Percentiles rank a stretch among this genome's conserved stretches.
Evolutionary conservation across 2,329 filamentous ascomycete species (phyloP).

Genomic region (Colletotrichum filicis): DNA sequence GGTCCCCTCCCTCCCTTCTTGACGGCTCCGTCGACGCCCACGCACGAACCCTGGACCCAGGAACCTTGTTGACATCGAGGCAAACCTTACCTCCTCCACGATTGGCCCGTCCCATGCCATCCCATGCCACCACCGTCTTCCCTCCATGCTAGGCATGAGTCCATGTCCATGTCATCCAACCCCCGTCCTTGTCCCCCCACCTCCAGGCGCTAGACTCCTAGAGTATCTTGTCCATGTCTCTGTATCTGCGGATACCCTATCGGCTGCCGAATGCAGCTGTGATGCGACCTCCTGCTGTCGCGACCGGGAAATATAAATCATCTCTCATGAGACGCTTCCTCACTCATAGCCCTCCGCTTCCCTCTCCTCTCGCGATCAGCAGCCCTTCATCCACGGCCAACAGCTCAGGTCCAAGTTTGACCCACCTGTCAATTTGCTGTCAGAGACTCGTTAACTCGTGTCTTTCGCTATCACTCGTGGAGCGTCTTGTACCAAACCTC

Average conservation of each 20-base stretch:
- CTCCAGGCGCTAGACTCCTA: constrained; percentile 12
- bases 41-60: not conserved
- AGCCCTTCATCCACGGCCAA: constrained; percentile 20
- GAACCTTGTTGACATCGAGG: constrained; percentile 24
- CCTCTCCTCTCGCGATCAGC: constrained; percentile 18
- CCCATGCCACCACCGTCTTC: constrained; percentile 1
- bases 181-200: constrained; percentile 2
- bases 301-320: constrained; percentile 30
- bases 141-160: constrained; percentile 11
- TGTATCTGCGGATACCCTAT: constrained; percentile 31
- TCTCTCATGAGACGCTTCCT: constrained; percentile 6
- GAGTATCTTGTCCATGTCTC: constrained; percentile 10
- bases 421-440: constrained; percentile 28
- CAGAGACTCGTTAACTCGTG: constrained; percentile 35
- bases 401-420: constrained; percentile 23
- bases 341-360: not conserved
- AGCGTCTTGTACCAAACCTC: not conserved
- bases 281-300: constrained; percentile 21
- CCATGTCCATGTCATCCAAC: constrained; percentile 26
- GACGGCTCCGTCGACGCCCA: not conserved
- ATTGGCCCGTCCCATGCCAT: constrained; percentile 4
- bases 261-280: constrained; percentile 31
- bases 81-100: not conserved
- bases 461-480: constrained; percentile 19
- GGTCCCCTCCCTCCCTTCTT: not conserved